Evolutionary conservation across 2,329 filamentous ascomycete species (phyloP).

Genomic region (Chaetomiaceae sp.): DNA sequence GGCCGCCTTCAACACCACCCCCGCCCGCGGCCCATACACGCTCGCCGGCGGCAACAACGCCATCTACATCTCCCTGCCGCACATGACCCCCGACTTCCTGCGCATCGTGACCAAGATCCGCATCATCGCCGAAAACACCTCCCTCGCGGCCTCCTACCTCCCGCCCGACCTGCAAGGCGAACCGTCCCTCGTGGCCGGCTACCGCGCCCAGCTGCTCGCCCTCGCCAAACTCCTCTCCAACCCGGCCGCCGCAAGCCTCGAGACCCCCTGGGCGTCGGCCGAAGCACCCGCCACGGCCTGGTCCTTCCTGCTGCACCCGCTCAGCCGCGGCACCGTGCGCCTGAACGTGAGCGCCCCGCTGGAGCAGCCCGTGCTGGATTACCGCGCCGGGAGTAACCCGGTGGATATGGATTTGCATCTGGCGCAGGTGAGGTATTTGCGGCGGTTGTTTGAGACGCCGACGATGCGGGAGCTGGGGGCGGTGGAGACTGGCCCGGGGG

Average conservation of each 20-base stretch:
- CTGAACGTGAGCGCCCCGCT: conserved; percentile 29
- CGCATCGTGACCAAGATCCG: conserved; percentile 14
- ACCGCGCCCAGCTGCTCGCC: conserved; percentile 15
- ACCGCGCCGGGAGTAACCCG: conserved; percentile 37
- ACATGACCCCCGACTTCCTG: conserved; percentile 8
- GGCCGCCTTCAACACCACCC: conserved; percentile 27
- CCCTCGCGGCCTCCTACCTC: conserved; percentile 11
- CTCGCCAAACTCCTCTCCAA: conserved; percentile 13
- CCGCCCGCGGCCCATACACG: conserved; percentile 33
- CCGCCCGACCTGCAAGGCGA: conserved; percentile 7
- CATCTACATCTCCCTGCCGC: conserved; percentile 24
- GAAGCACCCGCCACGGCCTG: conserved; percentile 19
- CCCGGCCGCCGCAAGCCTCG: conserved; percentile 9
- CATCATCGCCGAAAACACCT: neutral
- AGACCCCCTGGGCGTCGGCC: conserved; percentile 12
- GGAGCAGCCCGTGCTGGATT: conserved; percentile 33
- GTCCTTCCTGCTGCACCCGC: conserved; percentile 26
- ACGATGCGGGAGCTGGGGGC: conserved; percentile 25
- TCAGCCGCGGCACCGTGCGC: conserved; percentile 15
- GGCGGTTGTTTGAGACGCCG: conserved; percentile 23
- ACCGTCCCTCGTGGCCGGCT: conserved; percentile 15
- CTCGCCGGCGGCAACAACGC: conserved; percentile 29
- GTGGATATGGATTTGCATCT: conserved; percentile 45
- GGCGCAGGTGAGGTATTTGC: conserved; percentile 30
- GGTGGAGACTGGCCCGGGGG: conserved; percentile 32